Evolutionary conservation across 768 basidiomycete genomes (phyloP), one percentile per base, ranked within the genome.

Genomic region (Termitomyces sp.): DNA sequence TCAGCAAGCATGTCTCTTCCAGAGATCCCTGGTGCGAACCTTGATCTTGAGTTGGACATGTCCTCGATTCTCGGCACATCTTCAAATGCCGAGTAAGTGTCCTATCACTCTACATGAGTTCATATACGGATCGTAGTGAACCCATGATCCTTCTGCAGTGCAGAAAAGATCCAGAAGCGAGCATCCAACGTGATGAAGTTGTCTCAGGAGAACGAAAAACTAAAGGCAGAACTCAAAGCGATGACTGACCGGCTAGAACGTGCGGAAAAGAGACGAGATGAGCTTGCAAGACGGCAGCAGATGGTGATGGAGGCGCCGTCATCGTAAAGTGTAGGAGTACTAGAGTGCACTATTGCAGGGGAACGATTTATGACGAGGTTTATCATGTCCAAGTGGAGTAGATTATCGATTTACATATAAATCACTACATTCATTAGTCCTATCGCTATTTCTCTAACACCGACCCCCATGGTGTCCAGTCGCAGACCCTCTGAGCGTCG

Each of bases 131-230:
- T 52, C 45, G 59, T 49, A 58, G 56, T 63, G 61, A 61, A 69
- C 62, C 53, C 64, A 59, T 57, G 55, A 62, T 48, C 27, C 26
- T 60, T 62, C 55, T 65, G 56, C 68, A 82, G 81, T 64, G 67
- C 74, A 47, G 76, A 74, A 55, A 81, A 80, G 70, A 73, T 82
- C 30, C 76, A 88, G 68, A 91, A 91, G 72, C 84, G 90, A 60
- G 85, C 84, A 42, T 88, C 86, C 65, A 91, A 88, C 70, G 87
- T 92, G 58, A 69, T 89, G 67, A 89, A 87, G 67, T 77, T 93
- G 36, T 79, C 87, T 22, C 79, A 88, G 74, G 90, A 93, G 77
- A 88, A 91, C 69, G 87, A 89, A 70, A 88, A 85, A 70, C 75
- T 93, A 59, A 85, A 87, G 71, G 86, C 81, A 50, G 85, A 91